Conservation (phyloP, 805 yeast genomes). For the Wickerhamomyces alni region DNA sequence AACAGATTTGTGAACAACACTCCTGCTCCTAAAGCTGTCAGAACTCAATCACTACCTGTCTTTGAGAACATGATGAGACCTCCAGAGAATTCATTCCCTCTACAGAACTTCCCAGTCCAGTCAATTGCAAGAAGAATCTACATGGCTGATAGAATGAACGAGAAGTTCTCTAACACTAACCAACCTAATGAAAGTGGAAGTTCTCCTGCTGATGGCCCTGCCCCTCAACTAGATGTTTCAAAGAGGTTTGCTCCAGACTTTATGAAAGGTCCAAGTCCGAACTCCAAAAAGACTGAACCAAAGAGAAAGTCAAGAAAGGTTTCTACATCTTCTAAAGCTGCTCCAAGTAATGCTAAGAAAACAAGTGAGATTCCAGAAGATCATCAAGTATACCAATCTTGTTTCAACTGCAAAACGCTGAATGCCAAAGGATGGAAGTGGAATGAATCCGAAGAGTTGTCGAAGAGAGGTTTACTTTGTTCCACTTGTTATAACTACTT, state of each 20-base stretch:
- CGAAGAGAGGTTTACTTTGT: slow-evolving; percentile 21
- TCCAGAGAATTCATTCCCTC: slow-evolving; percentile 9
- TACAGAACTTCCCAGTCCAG: slow-evolving; percentile 20
- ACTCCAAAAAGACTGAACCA: not conserved
- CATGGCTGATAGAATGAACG: slow-evolving; percentile 17
- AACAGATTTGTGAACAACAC: slow-evolving; percentile 34
- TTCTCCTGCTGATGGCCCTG: not conserved
- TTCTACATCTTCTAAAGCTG: not conserved
- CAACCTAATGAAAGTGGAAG: slow-evolving; percentile 2
- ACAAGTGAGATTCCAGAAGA: slow-evolving; percentile 7
- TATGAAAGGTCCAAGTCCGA: slow-evolving; percentile 5
- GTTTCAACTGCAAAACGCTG: slow-evolving; percentile 21
- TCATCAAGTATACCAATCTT: slow-evolving; percentile 15
- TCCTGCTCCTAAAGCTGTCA: slow-evolving; percentile 41
- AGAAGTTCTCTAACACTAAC: slow-evolving; percentile 1
- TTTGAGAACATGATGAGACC: slow-evolving; percentile 16
- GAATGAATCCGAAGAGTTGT: slow-evolving; percentile 19
- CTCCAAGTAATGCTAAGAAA: slow-evolving; percentile 1
- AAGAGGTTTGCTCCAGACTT: slow-evolving; percentile 24
- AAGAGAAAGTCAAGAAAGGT: slow-evolving; percentile 5
- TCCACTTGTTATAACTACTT: slow-evolving; percentile 20
- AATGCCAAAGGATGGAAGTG: slow-evolving; percentile 24
- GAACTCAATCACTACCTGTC: slow-evolving; percentile 39
- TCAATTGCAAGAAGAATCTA: slow-evolving; percentile 23
- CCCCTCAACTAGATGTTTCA: slow-evolving; percentile 7